Base-by-base conservation (phyloP, 805 yeast species). In the Jamesozyma rosinii region DNA sequence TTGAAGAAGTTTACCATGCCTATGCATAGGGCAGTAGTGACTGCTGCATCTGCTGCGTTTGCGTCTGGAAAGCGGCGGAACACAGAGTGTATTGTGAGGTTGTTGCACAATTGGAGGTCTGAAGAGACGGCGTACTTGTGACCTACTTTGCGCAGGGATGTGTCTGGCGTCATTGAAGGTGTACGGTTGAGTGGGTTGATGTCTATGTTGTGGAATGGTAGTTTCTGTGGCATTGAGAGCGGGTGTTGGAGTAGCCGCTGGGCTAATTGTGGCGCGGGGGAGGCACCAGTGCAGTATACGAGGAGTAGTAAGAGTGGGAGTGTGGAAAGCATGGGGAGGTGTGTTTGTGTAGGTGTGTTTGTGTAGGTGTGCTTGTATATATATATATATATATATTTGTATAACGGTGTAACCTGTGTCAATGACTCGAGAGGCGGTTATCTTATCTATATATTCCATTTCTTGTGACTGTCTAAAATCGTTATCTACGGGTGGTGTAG, bases 31-130 rank as follows among this genome's bases (percentile, higher is more conserved):
- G 95, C 86, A 11, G 85, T 83, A 0, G 95, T 82, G 2, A 90
- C 81, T 0, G 95, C 85, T 0, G 96, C 95, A 59, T 90, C 98
- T 0, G 95, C 96, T 1, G 97, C 96, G 53, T 77, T 81, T 0
- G 96, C 94, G 6, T 55, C 59, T 15, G 63, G 63, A 30, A 44
- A 53, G 39, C 53, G 55, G 21, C 50, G 37, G 4, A 66, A 47
- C 10, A 68, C 57, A 5, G 51, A 45, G 1, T 49, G 42, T 17
- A 57, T 40, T 2, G 60, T 58, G 14, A 63, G 29, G 31, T 58
- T 49, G 38, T 57, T 61, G 44, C 67, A 63, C 4, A 59, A 41
- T 34, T 68, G 65, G 5, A 68, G 45, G 43, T 66, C 64, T 5
- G 72, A 68, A 44, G 69, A 60, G 6, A 62, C 54, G 2, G 68